Base-by-base conservation (phyloP, 148 eudicot species). In the Rheum nobile region DNA sequence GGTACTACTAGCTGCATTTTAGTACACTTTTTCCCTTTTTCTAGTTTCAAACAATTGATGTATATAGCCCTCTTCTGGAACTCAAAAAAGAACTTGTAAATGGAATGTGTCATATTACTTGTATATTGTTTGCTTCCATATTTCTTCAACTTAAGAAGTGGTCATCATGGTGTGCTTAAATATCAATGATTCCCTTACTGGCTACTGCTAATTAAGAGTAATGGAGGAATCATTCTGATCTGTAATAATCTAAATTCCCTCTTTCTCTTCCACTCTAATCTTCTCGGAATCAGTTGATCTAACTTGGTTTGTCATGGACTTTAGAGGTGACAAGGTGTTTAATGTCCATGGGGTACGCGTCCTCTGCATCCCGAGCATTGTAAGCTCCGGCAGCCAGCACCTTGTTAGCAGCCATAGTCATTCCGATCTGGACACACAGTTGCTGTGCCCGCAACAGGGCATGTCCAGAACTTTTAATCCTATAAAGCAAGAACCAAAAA, bases 261-360 rank as follows among this genome's bases (percentile, higher is more conserved):
- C 11, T 57, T 26, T 28, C 39, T 65, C 10, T 9, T 65, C 22
- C 39, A 59, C 31, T 34, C 39, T 32, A 0, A 32, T 65, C 21
- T 65, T 29, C 17, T 9, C 16, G 32, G 39, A 4, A 19, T 13
- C 46, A 70, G 28, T 39, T 70, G n/a, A 24, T 21, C 19, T 38
- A 21, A 42, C 48, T 70, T 21, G 14, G 72, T 13, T 68, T 16
- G 24, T 34, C 67, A 11, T 29, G 69, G 39, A 22, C 1, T 14
- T 63, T 29, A 16, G 17, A 4, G 29, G 9, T 69, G 57, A 68
- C 80, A 67, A 68, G 80, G 54, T 39, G 59, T 47, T 39, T 57
- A 26, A 78, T 78, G 61, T 78, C 81, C 31, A 52, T 54, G 19
- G 77, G 81, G 22, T 74, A 74, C 14, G 71, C 39, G 37, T 78